Evolutionary conservation across 2,329 filamentous ascomycete genomes (phyloP), one percentile per base, ranked within the genome.

Genomic region (Ophiostoma ips): DNA sequence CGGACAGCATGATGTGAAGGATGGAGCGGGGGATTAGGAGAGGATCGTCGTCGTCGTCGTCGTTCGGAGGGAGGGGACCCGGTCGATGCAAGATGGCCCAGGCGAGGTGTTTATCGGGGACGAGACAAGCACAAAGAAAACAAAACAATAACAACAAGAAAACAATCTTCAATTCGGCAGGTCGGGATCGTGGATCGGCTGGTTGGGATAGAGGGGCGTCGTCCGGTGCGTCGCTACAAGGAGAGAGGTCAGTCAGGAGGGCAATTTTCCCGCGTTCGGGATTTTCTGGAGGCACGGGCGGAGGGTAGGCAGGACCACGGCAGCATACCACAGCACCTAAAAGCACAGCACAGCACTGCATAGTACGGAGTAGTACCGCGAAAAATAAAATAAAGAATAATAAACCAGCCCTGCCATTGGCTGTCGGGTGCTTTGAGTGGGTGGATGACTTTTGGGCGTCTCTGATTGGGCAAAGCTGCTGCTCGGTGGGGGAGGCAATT

Each of bases 1-100:
- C 45, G 11, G 55, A 50, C 31, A 57, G 43, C 55, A 57, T 57
- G n/a, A n/a, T 28, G 24, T 43, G 33, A 52, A 9, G 11, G 24
- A 18, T 43, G 28, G 21, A 10, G 4, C 8, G 16, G 5, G 9
- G 10, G 16, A 28, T 43, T 21, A 21, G 16, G 12, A 34, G 11
- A 15, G 15, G 3, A 19, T 41, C 34, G 49, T 4, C n/a, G 18
- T 41, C 16, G 43, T 11, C 31, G 43, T 45, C 16, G 21, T 30
- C 28, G 24, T 34, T 16, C 12, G 19, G 24, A 28, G 24, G 8
- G 24, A 28, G 8, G 24, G 8, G 24, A 28, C 24, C 24, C 24
- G 24, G 24, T 28, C 24, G 8, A 28, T 28, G n/a, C 24, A 8
- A 28, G 8, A 28, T 28, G 5, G 24, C 5, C 24, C 24, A 5